Conservation (phyloP, 805 yeast genomes). For the Wickerhamiella siamensis region DNA sequence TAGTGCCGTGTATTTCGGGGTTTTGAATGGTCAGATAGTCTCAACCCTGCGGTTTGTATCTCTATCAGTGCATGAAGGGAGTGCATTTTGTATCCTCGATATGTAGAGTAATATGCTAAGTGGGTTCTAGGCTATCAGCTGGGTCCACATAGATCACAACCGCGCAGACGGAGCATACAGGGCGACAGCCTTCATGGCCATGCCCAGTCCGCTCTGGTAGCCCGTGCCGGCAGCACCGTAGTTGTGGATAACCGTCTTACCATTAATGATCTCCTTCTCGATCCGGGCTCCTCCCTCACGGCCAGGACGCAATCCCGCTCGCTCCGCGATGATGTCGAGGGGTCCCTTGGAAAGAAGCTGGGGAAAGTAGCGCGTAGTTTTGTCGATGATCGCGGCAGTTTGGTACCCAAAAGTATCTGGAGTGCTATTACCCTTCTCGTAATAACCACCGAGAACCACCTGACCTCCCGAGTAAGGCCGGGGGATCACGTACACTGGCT, state of each 20-base stretch:
- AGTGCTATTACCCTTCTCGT: conserved; percentile 50
- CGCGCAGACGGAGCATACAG: conserved; percentile 11
- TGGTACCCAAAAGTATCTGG: conserved; percentile 43
- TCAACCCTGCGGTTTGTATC: too few species aligned
- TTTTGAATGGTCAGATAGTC: too few species aligned
- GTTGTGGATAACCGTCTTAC: conserved; percentile 43
- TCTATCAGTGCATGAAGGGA: too few species aligned
- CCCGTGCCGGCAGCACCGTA: conserved; percentile 74
- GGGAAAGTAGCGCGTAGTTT: conserved; percentile 38
- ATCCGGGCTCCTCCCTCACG: conserved; percentile 65
- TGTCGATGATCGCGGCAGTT: conserved; percentile 43
- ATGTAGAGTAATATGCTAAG: too few species aligned
- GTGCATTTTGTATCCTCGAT: too few species aligned
- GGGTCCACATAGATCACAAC: too few species aligned
- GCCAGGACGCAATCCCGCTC: conserved; percentile 64
- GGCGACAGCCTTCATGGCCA: conserved; percentile 34
- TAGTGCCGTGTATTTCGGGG: too few species aligned
- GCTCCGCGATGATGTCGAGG: conserved; percentile 45
- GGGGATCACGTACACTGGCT: conserved; percentile 57
- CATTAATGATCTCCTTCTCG: conserved; percentile 36
- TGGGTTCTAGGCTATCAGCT: too few species aligned
- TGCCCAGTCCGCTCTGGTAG: conserved; percentile 57
- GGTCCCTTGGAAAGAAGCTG: conserved; percentile 29
- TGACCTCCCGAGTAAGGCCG: conserved; percentile 54
- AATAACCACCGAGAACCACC: conserved; percentile 60